Percentiles rank a stretch among this genome's conserved stretches.
Evolutionary conservation across 208 protist genomes (phyloP).

Genomic region (Kentomonas sorsogonicus): DNA sequence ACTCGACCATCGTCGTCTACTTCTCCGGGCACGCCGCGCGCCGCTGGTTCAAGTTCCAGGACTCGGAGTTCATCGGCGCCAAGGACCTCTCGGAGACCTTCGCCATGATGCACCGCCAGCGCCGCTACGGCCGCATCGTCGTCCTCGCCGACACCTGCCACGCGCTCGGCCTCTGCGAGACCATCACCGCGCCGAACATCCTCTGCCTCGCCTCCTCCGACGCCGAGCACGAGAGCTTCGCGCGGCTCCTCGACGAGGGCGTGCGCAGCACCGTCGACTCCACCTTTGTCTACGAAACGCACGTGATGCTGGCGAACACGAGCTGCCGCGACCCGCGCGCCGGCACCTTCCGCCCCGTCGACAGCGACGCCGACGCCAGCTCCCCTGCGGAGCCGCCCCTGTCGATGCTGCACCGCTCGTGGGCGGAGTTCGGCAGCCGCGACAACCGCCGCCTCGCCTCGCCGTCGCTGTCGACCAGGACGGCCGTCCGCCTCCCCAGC

Average conservation of each 20-base stretch:
- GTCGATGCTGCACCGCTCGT: constrained; percentile 46
- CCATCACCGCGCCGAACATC: constrained; percentile 79
- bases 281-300: constrained; percentile 88
- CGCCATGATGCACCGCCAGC: constrained; percentile 92
- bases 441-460: no score
- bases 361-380: constrained; percentile 3
- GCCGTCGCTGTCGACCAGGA: no score
- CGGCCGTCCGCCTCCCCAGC: constrained; percentile 54
- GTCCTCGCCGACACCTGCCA: constrained; percentile 97
- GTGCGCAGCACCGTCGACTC: constrained; percentile 87
- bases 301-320: constrained; percentile 54
- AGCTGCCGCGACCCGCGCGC: constrained; percentile 32
- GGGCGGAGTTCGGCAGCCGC: constrained; percentile 29
- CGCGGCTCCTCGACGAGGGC: constrained; percentile 58
- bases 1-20: constrained; percentile 97
- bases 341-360: not conserved
- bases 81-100: constrained; percentile 93
- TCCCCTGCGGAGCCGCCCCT: not conserved
- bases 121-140: constrained; percentile 89
- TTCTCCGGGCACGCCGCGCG: constrained; percentile 95
- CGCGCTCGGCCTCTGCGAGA: constrained; percentile 84
- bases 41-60: constrained; percentile 97
- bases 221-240: constrained; percentile 56
- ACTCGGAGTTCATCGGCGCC: constrained; percentile 87
- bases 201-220: constrained; percentile 61